Evolutionary conservation across 1,284 basidiomycete species (phyloP).

Genomic region (Flammula alnicola): DNA sequence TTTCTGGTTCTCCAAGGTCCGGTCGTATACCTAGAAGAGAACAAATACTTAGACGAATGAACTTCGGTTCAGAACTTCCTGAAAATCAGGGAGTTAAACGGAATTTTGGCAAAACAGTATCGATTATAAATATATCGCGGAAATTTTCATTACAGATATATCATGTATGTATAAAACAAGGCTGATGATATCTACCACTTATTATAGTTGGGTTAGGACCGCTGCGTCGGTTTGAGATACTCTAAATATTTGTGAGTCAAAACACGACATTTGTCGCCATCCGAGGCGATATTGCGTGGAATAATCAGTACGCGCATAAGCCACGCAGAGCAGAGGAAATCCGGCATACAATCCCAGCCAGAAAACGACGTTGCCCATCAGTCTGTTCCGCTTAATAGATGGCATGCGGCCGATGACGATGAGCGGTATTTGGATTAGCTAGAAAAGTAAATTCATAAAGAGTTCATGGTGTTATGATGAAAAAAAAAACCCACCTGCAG

Average conservation of each 20-base stretch:
- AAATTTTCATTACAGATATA: neutral
- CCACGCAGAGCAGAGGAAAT: conserved; percentile 91
- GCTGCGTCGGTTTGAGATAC: neutral
- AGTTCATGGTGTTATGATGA: neutral
- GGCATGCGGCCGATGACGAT: conserved; percentile 84
- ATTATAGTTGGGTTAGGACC: too few relatives aligned
- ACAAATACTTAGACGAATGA: too few relatives aligned
- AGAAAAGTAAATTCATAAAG: conserved; percentile 22
- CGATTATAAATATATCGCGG: conserved; percentile 3
- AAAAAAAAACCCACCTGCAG: conserved; percentile 49
- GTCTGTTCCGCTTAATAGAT: conserved; percentile 77
- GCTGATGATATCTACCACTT: too few relatives aligned
- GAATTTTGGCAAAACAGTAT: too few relatives aligned
- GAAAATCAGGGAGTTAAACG: neutral
- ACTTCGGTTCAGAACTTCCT: too few relatives aligned
- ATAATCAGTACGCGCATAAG: conserved; percentile 70
- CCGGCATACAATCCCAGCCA: conserved; percentile 92
- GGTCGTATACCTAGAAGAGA: conserved; percentile 47
- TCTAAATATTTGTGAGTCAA: neutral
- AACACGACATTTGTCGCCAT: neutral
- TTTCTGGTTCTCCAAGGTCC: conserved; percentile 92
- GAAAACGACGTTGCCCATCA: conserved; percentile 85
- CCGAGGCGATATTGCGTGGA: neutral
- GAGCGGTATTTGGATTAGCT: conserved; percentile 92
- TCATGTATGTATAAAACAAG: neutral